Evolutionary conservation across 768 basidiomycete genomes (phyloP).

Genomic region (Dictyophora rubrovolvata): DNA sequence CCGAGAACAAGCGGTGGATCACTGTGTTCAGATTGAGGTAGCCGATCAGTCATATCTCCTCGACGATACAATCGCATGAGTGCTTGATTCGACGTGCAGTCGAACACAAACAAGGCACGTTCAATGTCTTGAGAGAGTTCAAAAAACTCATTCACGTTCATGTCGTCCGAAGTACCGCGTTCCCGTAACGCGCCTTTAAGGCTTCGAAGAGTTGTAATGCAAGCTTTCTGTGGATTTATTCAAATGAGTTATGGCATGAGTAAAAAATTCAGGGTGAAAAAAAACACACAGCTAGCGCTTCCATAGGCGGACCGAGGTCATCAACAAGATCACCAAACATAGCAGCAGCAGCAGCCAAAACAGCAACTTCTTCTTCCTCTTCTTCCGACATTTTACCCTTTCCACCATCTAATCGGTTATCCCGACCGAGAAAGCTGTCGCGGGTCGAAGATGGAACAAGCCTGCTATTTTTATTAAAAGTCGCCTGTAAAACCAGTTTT

Average conservation of each 20-base stretch:
- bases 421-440: not conserved
- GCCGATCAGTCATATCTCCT: constrained; percentile 23
- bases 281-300: constrained; percentile 53
- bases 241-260: no score
- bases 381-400: constrained; percentile 22
- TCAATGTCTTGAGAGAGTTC: constrained; percentile 58
- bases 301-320: constrained; percentile 69
- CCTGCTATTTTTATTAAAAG: constrained; percentile 18
- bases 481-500: constrained; percentile 26
- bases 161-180: constrained; percentile 20
- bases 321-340: constrained; percentile 75
- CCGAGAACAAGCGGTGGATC: constrained; percentile 25
- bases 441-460: not conserved
- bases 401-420: constrained; percentile 16
- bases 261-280: not conserved
- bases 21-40: constrained; percentile 20
- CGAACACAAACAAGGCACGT: constrained; percentile 60
- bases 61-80: constrained; percentile 64
- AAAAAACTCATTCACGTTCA: constrained; percentile 42
- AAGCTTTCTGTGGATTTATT: constrained; percentile 40
- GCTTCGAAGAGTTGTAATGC: constrained; percentile 48
- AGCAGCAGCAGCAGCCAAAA: constrained; percentile 51
- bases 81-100: constrained; percentile 76
- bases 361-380: constrained; percentile 27
- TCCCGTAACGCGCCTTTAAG: constrained; percentile 57